A percentile compares a stretch with the other conserved stretches of the same genome.
Evolutionary conservation across 176 grass and related monocot species (phyloP).

Genomic region (Bolboschoenus planiculmis): DNA sequence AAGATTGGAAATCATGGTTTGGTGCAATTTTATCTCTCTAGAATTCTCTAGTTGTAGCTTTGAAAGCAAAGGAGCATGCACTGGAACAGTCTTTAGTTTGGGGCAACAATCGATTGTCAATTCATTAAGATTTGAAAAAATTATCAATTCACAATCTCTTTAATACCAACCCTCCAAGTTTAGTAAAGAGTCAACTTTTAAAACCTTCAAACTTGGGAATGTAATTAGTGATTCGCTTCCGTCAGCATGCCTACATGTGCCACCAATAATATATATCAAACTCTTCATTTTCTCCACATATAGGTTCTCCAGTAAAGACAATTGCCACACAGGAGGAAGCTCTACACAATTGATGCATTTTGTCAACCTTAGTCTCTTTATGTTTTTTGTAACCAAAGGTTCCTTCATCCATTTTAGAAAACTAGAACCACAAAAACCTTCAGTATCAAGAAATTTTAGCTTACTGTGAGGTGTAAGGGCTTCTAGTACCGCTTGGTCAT

Average conservation of each 20-base stretch:
- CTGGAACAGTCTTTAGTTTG: background rate
- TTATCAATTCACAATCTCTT: background rate
- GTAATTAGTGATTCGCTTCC: background rate
- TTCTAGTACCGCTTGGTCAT: no score
- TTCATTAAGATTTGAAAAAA: background rate
- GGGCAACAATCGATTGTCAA: background rate
- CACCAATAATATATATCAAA: background rate
- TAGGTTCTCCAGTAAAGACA: background rate
- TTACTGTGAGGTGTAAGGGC: no score
- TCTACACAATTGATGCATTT: background rate
- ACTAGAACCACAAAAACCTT: no score
- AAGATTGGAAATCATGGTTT: background rate
- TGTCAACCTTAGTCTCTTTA: no score
- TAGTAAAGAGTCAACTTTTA: no score
- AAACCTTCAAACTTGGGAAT: background rate
- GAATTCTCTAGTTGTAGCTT: background rate
- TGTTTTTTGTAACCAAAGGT: no score
- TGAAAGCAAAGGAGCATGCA: background rate
- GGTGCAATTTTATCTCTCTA: background rate
- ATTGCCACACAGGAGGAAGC: background rate
- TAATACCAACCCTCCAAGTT: background rate
- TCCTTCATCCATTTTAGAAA: no score
- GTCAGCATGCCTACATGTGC: background rate
- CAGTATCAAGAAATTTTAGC: no score
- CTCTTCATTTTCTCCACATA: background rate